phyloP scores from a whole-genome alignment of 352 stramenopile species.

The Pythium dissimile region DNA sequence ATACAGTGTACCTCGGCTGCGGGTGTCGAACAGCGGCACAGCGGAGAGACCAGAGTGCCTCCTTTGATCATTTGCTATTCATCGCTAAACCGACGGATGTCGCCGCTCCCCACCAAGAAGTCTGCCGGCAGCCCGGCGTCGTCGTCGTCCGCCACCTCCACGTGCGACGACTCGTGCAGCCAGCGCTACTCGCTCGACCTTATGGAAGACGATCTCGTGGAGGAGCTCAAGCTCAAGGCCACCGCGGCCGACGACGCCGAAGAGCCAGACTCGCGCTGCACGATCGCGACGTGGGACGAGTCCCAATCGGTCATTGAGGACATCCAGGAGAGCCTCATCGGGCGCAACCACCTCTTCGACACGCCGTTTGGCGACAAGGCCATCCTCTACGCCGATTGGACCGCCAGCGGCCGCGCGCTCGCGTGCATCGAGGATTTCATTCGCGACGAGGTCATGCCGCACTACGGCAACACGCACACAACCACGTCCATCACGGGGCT shows the following conservation, averaged over 20 bases:
- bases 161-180: conserved; percentile 10
- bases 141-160: background rate
- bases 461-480: conserved; percentile 97
- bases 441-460: conserved; percentile 67
- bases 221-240: conserved; percentile 13
- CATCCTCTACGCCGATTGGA: conserved; percentile 90
- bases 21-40: no score
- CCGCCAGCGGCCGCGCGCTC: conserved; percentile 79
- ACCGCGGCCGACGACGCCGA: background rate
- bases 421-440: conserved; percentile 88
- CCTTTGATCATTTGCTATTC: conserved; percentile 14
- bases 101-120: conserved; percentile 5
- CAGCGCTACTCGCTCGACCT: conserved; percentile 20
- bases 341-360: conserved; percentile 28
- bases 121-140: conserved; percentile 3
- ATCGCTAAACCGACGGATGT: conserved; percentile 1
- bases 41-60: no score
- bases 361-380: conserved; percentile 45
- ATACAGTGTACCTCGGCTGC: no score
- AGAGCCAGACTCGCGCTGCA: background rate
- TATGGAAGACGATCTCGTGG: conserved; percentile 17
- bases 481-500: conserved; percentile 52
- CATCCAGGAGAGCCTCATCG: conserved; percentile 28
- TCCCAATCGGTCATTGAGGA: conserved; percentile 14
- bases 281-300: conserved; percentile 15